Evolutionary conservation across 805 yeast genomes (phyloP).

Genomic region (Alloascoidea hylecoeti): DNA sequence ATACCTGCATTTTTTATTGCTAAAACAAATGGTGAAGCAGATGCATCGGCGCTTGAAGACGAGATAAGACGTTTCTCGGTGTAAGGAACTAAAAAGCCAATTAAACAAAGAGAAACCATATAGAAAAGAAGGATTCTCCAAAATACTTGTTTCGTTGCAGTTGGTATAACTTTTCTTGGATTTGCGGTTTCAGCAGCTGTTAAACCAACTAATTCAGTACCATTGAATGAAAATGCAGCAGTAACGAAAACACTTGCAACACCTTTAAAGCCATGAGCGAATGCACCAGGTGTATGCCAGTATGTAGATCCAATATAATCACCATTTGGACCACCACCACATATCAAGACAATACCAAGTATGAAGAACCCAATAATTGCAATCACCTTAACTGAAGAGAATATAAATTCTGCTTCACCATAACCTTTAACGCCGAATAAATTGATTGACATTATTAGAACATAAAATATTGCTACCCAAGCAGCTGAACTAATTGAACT

Average conservation of each 20-base stretch:
- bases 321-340: slow-evolving; percentile 34
- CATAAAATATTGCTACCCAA: slow-evolving; percentile 27
- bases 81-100: slow-evolving; percentile 44
- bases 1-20: slow-evolving; percentile 40
- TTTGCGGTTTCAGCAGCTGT: slow-evolving; percentile 45
- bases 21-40: slow-evolving; percentile 45
- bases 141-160: slow-evolving; percentile 48
- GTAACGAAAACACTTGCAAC: slow-evolving; percentile 39
- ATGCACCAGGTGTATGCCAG: slow-evolving; percentile 42
- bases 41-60: slow-evolving; percentile 27
- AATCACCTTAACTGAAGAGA: slow-evolving; percentile 28
- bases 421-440: slow-evolving; percentile 27
- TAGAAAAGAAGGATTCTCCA: slow-evolving; percentile 49
- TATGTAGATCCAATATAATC: slow-evolving; percentile 27
- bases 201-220: slow-evolving; percentile 41
- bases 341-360: slow-evolving; percentile 26
- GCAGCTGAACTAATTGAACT: slow-evolving; percentile 24
- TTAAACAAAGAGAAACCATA: slow-evolving; percentile 28
- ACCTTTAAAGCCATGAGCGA: slow-evolving; percentile 39
- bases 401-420: slow-evolving; percentile 37
- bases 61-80: slow-evolving; percentile 25
- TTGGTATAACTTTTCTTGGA: slow-evolving; percentile 39
- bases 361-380: slow-evolving; percentile 33
- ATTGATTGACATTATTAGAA: slow-evolving; percentile 22
- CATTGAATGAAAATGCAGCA: slow-evolving; percentile 47